Conservation (phyloP, 495 filamentous ascomycete genomes). For the Bombardia bombarda region DNA sequence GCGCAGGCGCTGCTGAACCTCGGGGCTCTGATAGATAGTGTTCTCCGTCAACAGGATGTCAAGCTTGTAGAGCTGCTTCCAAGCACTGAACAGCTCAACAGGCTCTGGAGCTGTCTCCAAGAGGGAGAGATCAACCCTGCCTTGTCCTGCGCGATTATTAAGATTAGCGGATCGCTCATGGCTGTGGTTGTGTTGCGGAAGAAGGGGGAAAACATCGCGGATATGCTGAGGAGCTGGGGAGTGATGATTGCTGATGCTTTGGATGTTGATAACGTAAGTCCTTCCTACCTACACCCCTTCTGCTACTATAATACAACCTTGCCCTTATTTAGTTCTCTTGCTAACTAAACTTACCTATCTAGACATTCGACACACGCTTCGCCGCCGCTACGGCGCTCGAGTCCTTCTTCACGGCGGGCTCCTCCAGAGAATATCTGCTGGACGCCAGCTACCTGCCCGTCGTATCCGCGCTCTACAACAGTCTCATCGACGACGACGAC, state of each 20-base stretch:
- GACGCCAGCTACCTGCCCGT: slow-evolving; percentile 34
- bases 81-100: slow-evolving; percentile 9
- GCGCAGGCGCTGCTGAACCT: slow-evolving; percentile 29
- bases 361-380: slow-evolving; percentile 61
- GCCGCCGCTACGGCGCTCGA: slow-evolving; percentile 41
- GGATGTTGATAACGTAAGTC: slow-evolving; percentile 36
- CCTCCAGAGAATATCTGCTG: too few species aligned
- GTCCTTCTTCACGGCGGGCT: slow-evolving; percentile 21
- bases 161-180: slow-evolving; percentile 36
- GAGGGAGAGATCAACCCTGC: slow-evolving; percentile 32
- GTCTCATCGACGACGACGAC: slow-evolving; percentile 82
- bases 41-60: slow-evolving; percentile 3
- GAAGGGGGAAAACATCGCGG: background rate
- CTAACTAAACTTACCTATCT: background rate
- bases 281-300: background rate
- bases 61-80: slow-evolving; percentile 16
- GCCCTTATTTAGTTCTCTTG: background rate
- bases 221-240: slow-evolving; percentile 32
- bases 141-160: slow-evolving; percentile 35
- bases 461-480: slow-evolving; percentile 43
- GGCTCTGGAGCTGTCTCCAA: slow-evolving; percentile 24
- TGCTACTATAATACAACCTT: background rate
- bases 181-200: slow-evolving; percentile 14
- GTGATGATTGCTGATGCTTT: slow-evolving; percentile 34
- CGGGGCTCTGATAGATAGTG: slow-evolving; percentile 21